A percentile compares a stretch with the other conserved stretches of the same genome.
Conservation (phyloP, 202 grass and related monocot genomes). For the Schoenoplectus triqueter region DNA sequence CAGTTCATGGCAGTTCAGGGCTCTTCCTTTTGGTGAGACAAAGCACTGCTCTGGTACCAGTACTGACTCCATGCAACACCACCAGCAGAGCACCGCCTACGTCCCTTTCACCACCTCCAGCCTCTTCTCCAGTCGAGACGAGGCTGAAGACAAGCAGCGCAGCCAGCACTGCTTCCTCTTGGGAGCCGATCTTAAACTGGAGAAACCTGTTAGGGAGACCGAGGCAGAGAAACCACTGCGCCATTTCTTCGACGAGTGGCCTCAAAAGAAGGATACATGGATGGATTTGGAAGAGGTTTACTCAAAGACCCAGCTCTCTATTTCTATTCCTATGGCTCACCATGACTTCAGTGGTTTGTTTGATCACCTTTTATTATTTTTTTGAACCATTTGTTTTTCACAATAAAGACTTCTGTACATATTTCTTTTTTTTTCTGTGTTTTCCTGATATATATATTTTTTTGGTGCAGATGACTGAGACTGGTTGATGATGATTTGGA, state of each 20-base stretch:
- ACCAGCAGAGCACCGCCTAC: slow-evolving; percentile 39
- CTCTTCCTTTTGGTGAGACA: slow-evolving; percentile 44
- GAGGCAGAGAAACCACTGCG: slow-evolving; percentile 64
- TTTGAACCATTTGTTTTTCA: background rate
- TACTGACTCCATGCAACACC: slow-evolving; percentile 30
- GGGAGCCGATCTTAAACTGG: slow-evolving; percentile 72
- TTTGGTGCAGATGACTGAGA: slow-evolving; percentile 27
- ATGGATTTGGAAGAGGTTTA: slow-evolving; percentile 66
- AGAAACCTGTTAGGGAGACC: slow-evolving; percentile 49
- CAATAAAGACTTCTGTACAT: background rate
- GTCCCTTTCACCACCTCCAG: slow-evolving; percentile 25
- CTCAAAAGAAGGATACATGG: slow-evolving; percentile 67
- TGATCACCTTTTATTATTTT: background rate
- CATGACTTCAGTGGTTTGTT: slow-evolving; percentile 65
- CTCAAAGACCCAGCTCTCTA: slow-evolving; percentile 90
- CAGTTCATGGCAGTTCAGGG: slow-evolving; percentile 84
- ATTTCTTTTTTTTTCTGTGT: background rate
- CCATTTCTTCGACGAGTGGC: slow-evolving; percentile 92
- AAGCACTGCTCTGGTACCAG: slow-evolving; percentile 45
- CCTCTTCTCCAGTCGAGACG: slow-evolving; percentile 37
- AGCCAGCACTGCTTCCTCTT: slow-evolving; percentile 92
- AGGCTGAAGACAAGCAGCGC: slow-evolving; percentile 48
- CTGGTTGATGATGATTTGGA: slow-evolving; percentile 13
- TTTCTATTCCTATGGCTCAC: slow-evolving; percentile 78
- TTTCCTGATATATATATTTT: slow-evolving; percentile 1